Evolutionary conservation across 768 basidiomycete species (phyloP).

Genomic region (Termitomyces sp.): DNA sequence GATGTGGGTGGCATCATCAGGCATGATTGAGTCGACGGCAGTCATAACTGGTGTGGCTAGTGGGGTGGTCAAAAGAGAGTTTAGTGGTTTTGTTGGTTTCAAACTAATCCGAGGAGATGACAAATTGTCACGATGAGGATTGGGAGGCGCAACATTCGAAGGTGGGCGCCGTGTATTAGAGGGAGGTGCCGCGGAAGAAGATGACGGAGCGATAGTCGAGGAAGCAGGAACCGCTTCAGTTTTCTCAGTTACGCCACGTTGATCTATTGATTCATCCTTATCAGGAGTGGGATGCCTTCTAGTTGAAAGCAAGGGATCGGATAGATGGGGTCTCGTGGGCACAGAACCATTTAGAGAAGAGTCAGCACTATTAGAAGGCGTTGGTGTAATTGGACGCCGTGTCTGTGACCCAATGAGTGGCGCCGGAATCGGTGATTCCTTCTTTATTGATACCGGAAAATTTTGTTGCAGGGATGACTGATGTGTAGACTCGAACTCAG

Average conservation of each 20-base stretch:
- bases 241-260: neutral
- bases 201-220: neutral
- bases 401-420: neutral
- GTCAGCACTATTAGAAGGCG: neutral
- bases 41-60: neutral
- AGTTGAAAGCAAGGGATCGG: neutral
- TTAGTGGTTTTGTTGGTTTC: neutral
- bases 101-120: neutral
- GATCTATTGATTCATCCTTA: neutral
- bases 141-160: neutral
- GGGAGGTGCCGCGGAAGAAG: neutral
- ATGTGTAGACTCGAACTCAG: constrained; percentile 1
- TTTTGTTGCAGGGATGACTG: neutral
- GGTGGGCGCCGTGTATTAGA: neutral
- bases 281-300: neutral
- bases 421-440: neutral
- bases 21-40: neutral
- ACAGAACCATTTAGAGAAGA: neutral
- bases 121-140: constrained; percentile 1
- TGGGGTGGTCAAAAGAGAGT: neutral
- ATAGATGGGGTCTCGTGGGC: neutral
- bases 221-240: neutral
- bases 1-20: constrained; percentile 7
- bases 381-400: neutral
- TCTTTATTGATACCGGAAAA: neutral